A percentile compares a stretch with the other conserved stretches of the same genome.
These are phyloP conservation scores for Hawksworthiomyces lignivorus DNA, from an alignment of 2,329 filamentous ascomycete species.

Conservation along the genomic window DNA sequence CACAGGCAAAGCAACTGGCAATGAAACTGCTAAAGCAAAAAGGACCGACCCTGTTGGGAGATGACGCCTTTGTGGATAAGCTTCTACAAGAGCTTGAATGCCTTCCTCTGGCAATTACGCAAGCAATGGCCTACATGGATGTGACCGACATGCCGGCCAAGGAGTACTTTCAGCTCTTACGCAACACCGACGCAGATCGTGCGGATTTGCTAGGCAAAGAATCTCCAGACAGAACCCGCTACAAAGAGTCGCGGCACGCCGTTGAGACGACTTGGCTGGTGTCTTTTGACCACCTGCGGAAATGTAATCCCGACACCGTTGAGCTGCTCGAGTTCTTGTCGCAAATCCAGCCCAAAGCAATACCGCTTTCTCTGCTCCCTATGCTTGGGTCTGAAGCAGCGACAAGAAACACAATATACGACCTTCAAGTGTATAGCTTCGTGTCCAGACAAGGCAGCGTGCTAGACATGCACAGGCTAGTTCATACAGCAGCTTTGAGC, in stretches of 20 bases:
- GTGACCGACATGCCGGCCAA: slow-evolving; percentile 17
- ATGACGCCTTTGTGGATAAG: background rate
- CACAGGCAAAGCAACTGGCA: background rate
- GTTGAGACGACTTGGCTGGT: slow-evolving; percentile 32
- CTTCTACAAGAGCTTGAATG: slow-evolving; percentile 22
- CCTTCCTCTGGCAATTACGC: slow-evolving; percentile 33
- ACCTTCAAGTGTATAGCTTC: slow-evolving; percentile 26
- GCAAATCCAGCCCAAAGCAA: slow-evolving; percentile 31
- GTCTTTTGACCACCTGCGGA: slow-evolving; percentile 31
- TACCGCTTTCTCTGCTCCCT: slow-evolving; percentile 28
- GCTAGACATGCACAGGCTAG: slow-evolving; percentile 30
- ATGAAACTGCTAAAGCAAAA: slow-evolving; percentile 18
- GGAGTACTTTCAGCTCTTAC: slow-evolving; percentile 28
- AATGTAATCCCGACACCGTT: slow-evolving; percentile 22
- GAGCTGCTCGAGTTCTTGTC: slow-evolving; percentile 31
- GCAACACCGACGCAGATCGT: slow-evolving; percentile 22
- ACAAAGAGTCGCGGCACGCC: slow-evolving; percentile 24
- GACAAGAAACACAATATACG: slow-evolving; percentile 22
- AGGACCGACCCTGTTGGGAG: background rate
- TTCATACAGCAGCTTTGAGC: slow-evolving; percentile 24
- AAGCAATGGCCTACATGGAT: slow-evolving; percentile 34
- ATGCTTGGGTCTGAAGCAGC: slow-evolving; percentile 2
- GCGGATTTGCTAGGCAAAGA: slow-evolving; percentile 25
- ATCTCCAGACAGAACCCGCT: slow-evolving; percentile 26
- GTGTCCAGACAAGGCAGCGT: slow-evolving; percentile 16